A percentile compares a stretch with the other conserved stretches of the same genome.
Conservation (phyloP, 192 early-diverging fungal genomes). For the Backusella luteola region DNA sequence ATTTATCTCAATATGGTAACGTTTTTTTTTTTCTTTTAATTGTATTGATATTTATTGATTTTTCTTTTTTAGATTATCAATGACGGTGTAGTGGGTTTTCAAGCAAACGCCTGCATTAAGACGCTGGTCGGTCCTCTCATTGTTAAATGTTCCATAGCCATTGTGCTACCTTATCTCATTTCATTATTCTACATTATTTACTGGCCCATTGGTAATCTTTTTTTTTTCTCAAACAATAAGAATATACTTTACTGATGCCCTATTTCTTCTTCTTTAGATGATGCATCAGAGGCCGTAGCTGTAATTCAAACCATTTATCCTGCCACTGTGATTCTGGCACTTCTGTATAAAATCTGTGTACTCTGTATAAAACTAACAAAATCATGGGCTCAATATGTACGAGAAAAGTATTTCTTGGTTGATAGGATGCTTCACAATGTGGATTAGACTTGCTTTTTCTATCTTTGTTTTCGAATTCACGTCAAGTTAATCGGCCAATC, state of each 20-base stretch:
- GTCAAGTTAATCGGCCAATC: background rate
- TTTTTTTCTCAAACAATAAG: background rate
- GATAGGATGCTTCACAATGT: background rate
- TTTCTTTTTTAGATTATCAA: background rate
- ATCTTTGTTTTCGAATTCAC: background rate
- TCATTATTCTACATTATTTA: slow-evolving; percentile 6
- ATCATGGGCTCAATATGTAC: background rate
- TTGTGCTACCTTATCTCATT: background rate
- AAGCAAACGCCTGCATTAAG: background rate
- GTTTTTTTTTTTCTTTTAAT: background rate
- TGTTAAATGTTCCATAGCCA: background rate
- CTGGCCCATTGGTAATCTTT: background rate
- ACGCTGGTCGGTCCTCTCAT: background rate
- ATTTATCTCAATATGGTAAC: background rate
- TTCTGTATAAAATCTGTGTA: background rate
- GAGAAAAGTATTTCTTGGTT: background rate
- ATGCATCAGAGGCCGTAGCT: background rate
- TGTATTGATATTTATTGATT: background rate
- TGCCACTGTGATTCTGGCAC: background rate
- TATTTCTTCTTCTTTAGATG: background rate
- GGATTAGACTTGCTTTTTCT: background rate
- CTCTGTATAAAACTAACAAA: slow-evolving; percentile 6
- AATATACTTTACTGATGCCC: no score
- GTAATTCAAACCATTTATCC: slow-evolving; percentile 1
- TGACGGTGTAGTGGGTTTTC: background rate